Conservation (phyloP, 306 rosid genomes). For the Cicer arietinum region DNA sequence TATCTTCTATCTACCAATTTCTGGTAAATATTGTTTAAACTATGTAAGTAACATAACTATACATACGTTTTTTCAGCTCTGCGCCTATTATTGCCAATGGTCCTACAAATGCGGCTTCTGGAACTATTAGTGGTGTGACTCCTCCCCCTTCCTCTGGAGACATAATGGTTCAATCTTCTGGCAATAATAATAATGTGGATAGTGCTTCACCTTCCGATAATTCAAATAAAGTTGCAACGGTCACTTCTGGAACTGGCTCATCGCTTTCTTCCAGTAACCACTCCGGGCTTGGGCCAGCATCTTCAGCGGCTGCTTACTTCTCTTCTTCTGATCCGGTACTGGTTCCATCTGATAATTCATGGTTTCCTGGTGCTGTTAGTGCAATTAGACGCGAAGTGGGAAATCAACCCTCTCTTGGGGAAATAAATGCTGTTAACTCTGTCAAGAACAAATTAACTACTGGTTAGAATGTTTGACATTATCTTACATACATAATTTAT, state of each 20-base stretch:
- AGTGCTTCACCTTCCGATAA: constrained; percentile 52
- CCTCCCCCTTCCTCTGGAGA: constrained; percentile 55
- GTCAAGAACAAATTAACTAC: constrained; percentile 55
- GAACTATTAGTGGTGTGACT: constrained; percentile 50
- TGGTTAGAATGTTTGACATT: constrained; percentile 54
- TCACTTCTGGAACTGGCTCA: constrained; percentile 52
- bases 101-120: constrained; percentile 56
- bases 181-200: constrained; percentile 50
- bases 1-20: not conserved
- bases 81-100: constrained; percentile 58
- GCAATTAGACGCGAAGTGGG: constrained; percentile 71
- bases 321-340: constrained; percentile 70
- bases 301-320: constrained; percentile 60
- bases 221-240: constrained; percentile 50
- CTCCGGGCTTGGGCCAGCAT: constrained; percentile 47
- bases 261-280: constrained; percentile 50
- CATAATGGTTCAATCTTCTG: constrained; percentile 52
- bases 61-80: constrained; percentile 64
- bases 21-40: not conserved
- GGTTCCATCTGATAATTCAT: constrained; percentile 66
- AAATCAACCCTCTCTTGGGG: constrained; percentile 56
- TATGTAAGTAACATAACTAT: constrained; percentile 25
- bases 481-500: constrained; percentile 21
- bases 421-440: constrained; percentile 51
- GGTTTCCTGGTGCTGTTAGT: constrained; percentile 67